Evolutionary conservation across 805 yeast species (phyloP).

Genomic region (Candida coquimbonensis): DNA sequence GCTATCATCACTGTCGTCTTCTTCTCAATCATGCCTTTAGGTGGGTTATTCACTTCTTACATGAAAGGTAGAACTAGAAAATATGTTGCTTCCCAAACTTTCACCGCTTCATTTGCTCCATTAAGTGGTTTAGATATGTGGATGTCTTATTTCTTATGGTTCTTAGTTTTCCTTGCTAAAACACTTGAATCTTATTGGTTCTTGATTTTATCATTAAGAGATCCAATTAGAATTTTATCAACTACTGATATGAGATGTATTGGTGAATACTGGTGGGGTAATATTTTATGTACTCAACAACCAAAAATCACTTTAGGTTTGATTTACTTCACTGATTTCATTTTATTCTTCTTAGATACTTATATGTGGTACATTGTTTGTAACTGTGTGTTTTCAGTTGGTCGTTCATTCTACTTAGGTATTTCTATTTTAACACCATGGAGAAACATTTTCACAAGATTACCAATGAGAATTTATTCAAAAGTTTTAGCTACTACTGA

Average conservation of each 20-base stretch:
- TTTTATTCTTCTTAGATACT: slow-evolving; percentile 96
- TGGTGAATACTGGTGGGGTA: slow-evolving; percentile 90
- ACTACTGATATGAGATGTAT: slow-evolving; percentile 86
- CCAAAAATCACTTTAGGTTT: slow-evolving; percentile 84
- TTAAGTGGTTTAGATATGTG: slow-evolving; percentile 88
- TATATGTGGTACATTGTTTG: slow-evolving; percentile 97
- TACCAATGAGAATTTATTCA: slow-evolving; percentile 98
- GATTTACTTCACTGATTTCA: slow-evolving; percentile 88
- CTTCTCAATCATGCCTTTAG: slow-evolving; percentile 93
- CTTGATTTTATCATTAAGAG: slow-evolving; percentile 82
- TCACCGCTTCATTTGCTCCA: slow-evolving; percentile 84
- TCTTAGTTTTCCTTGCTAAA: slow-evolving; percentile 82
- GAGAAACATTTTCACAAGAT: slow-evolving; percentile 96
- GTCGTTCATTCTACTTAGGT: slow-evolving; percentile 97
- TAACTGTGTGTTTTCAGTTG: slow-evolving; percentile 93
- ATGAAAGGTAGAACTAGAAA: slow-evolving; percentile 80
- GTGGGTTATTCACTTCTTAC: slow-evolving; percentile 91
- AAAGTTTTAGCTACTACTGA: slow-evolving; percentile 97
- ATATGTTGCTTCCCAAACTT: slow-evolving; percentile 89
- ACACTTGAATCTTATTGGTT: slow-evolving; percentile 87
- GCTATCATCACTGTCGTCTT: slow-evolving; percentile 78
- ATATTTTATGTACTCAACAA: slow-evolving; percentile 72
- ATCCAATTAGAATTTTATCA: slow-evolving; percentile 87
- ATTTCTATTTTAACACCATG: slow-evolving; percentile 98
- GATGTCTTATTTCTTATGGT: slow-evolving; percentile 92